A percentile compares a stretch with the other conserved stretches of the same genome.
Evolutionary conservation across 768 basidiomycete species (phyloP).

Genomic region (Podaxis pistillaris): DNA sequence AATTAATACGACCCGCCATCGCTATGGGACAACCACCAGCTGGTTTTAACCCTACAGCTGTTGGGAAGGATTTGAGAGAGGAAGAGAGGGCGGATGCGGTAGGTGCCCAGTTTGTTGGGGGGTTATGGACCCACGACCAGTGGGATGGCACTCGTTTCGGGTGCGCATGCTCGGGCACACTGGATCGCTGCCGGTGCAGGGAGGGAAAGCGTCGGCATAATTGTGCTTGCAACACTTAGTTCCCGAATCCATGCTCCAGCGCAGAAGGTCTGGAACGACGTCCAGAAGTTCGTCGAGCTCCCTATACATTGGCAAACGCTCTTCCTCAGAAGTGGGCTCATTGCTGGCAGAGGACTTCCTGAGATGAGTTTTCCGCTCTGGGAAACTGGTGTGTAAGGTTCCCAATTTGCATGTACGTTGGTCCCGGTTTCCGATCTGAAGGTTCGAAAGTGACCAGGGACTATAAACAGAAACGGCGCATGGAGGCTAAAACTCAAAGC

Average conservation of each 20-base stretch:
- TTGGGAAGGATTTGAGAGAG: neutral
- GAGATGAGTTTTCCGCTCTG: too few species aligned
- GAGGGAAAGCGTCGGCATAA: slow-evolving; percentile 16
- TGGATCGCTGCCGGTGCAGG: neutral
- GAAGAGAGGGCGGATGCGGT: slow-evolving; percentile 15
- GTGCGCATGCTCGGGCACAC: neutral
- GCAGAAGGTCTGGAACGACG: neutral
- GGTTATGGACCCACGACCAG: slow-evolving; percentile 73
- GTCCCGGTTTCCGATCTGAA: too few species aligned
- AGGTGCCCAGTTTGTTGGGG: slow-evolving; percentile 70
- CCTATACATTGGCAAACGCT: too few species aligned
- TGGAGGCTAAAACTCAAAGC: too few species aligned
- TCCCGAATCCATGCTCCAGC: slow-evolving; percentile 19
- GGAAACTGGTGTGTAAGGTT: too few species aligned
- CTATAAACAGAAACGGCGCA: too few species aligned
- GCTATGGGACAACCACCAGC: slow-evolving; percentile 43
- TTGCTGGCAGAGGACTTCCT: too few species aligned
- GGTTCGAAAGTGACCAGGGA: too few species aligned
- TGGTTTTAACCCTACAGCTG: neutral
- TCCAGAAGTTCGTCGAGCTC: slow-evolving; percentile 35
- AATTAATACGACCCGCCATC: slow-evolving; percentile 71
- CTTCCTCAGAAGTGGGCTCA: too few species aligned
- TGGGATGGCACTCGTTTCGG: slow-evolving; percentile 54
- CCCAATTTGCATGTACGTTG: too few species aligned
- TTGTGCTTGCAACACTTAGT: slow-evolving; percentile 22